Conservation (phyloP, 139 green algal genomes). For the Limnomonas spitsbergensis region DNA sequence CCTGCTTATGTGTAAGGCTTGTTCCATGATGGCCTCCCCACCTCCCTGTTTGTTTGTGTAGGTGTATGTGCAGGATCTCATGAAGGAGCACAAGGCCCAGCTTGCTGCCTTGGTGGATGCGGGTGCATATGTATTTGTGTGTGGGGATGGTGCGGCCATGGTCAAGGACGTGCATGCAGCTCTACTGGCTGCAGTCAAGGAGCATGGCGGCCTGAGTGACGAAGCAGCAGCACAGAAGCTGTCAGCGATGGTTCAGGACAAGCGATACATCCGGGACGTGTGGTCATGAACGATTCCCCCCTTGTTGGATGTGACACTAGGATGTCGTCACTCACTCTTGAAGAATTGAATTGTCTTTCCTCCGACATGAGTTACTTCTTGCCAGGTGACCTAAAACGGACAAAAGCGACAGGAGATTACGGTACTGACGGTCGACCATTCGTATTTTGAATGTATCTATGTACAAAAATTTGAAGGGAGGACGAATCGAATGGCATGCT, state of each 20-base stretch:
- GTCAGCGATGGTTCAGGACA: conserved; percentile 21
- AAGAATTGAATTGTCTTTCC: no score
- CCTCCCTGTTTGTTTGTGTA: conserved; percentile 12
- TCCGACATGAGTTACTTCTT: no score
- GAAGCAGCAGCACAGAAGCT: conserved; percentile 31
- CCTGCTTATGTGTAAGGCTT: no score
- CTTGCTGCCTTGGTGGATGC: conserved; percentile 18
- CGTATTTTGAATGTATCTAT: no score
- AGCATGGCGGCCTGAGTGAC: conserved; percentile 53
- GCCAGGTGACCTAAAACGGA: no score
- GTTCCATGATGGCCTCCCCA: no score
- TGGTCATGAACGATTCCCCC: conserved; percentile 21
- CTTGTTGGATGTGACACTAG: neutral
- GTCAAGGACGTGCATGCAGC: conserved; percentile 88
- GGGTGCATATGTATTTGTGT: conserved; percentile 84
- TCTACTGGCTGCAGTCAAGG: conserved; percentile 40
- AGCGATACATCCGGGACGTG: conserved; percentile 27
- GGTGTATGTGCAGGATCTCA: conserved; percentile 43
- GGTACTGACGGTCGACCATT: no score
- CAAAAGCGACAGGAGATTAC: no score
- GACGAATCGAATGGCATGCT: no score
- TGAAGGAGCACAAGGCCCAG: neutral
- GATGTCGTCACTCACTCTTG: neutral
- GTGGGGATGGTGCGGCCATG: conserved; percentile 93
- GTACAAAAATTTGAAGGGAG: no score